phyloP scores from a whole-genome alignment of 768 basidiomycete species.

The Rubroboletus pulcherrimus region DNA sequence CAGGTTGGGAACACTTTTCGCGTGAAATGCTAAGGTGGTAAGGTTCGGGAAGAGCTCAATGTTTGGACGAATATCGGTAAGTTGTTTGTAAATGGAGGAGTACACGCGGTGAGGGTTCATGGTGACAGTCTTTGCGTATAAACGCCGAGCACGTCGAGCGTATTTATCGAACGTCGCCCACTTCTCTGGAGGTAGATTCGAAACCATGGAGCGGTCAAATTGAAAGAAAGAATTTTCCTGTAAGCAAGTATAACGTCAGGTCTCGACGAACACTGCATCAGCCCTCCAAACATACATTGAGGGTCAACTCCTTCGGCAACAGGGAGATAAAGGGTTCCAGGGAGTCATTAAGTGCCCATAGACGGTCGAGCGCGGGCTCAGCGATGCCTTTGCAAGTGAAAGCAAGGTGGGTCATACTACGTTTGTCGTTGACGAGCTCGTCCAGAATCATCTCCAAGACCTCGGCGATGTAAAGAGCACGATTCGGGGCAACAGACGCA shows the following conservation, averaged over 20 bases:
- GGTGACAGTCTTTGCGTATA: constrained; percentile 27
- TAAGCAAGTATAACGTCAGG: constrained; percentile 5
- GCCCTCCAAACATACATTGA: constrained; percentile 15
- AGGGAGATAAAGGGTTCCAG: constrained; percentile 24
- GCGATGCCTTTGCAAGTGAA: constrained; percentile 19
- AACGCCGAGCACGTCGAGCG: constrained; percentile 16
- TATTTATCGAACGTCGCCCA: constrained; percentile 24
- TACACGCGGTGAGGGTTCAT: constrained; percentile 24
- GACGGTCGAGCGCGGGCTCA: constrained; percentile 21
- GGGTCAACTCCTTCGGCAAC: constrained; percentile 18
- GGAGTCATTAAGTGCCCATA: constrained; percentile 23
- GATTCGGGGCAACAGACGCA: neutral
- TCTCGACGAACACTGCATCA: neutral
- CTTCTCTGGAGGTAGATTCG: constrained; percentile 7
- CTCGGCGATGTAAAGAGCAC: constrained; percentile 19
- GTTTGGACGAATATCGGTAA: constrained; percentile 19
- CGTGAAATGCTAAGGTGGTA: constrained; percentile 11
- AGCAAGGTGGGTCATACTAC: constrained; percentile 16
- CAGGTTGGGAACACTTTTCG: constrained; percentile 8
- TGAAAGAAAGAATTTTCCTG: constrained; percentile 21
- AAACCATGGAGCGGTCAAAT: constrained; percentile 3
- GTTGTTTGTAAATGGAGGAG: constrained; percentile 26
- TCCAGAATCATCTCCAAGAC: constrained; percentile 23
- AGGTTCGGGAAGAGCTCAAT: constrained; percentile 26
- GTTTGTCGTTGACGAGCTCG: constrained; percentile 15